Evolutionary conservation across 805 yeast species (phyloP), one percentile per base, ranked within the genome.

Genomic region (Candida khao-thaluensis): DNA sequence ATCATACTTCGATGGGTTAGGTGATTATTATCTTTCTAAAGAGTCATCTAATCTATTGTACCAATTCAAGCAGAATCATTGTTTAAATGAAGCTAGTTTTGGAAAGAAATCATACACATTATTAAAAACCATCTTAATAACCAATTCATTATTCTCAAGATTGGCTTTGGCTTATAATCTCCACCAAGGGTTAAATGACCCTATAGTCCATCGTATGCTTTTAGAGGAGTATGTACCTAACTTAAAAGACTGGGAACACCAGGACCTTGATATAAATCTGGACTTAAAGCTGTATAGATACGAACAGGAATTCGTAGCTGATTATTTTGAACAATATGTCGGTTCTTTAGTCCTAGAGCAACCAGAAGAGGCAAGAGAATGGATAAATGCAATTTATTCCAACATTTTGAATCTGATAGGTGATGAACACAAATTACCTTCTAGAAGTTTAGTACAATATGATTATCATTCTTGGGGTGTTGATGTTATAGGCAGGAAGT

Each of bases 241-340:
- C 37, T 43, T 55, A 28, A 35, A 40, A 14, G 34, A 37, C 2
- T 52, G 57, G 43, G 43, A 38, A 20, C 37, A 49, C 26, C 22
- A 44, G 15, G 50, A 43, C 20, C 41, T 41, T 22, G 39, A 38
- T 7, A 35, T 40, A 6, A 38, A 35, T 29, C 33, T n/a, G 15
- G 41, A 40, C 15, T 18, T 28, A 4, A 46, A 32, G 30, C 26
- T n/a, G 17, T 47, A 30, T 21, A 43, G 54, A 24, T 66, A 64
- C 42, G 71, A 67, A 47, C 69, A 66, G 38, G 72, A 67, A 41
- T 64, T 66, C 43, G 51, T 66, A 23, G 72, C 65, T 1, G 72
- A 67, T 42, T 67, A 60, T 46, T 67, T 67, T 41, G 72, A 67
- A 43, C 62, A 60, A 36, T 67, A 67, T 34, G 62, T 64, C n/a